Evolutionary conservation across 177 flowering plant species (phyloP).

Genomic region (Vitis hybrid): DNA sequence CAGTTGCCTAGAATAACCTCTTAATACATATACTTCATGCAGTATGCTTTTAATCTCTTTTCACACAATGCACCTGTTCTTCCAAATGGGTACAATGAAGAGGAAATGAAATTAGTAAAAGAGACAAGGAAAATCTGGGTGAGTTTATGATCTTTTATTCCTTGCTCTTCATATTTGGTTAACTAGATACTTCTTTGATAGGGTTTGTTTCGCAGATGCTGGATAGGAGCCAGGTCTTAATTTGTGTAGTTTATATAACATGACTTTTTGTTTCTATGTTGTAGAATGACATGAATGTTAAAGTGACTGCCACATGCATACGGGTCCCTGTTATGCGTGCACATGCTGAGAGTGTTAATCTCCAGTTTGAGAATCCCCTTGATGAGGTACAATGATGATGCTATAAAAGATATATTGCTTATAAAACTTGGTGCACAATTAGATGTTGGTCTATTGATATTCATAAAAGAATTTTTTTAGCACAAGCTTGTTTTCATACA

Average conservation of each 20-base stretch:
- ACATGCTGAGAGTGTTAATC: conserved; percentile 96
- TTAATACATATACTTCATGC: conserved; percentile 33
- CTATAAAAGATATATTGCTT: not conserved
- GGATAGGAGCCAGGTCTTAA: not conserved
- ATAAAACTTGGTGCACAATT: not conserved
- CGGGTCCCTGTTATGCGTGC: conserved; percentile 99
- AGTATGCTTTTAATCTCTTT: conserved; percentile 97
- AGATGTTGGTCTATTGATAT: not conserved
- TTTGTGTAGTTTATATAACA: not conserved
- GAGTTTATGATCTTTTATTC: conserved; percentile 15
- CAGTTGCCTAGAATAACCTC: not conserved
- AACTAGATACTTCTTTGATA: conserved; percentile 1
- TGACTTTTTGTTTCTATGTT: conserved; percentile 3
- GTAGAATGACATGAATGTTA: conserved; percentile 73
- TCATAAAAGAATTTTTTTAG: no score
- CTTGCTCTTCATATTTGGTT: not conserved
- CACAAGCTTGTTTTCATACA: no score
- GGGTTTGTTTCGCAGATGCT: not conserved
- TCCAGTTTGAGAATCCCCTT: conserved; percentile 87
- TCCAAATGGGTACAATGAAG: conserved; percentile 94
- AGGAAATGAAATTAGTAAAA: conserved; percentile 97
- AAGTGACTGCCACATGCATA: conserved; percentile 95
- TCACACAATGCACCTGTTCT: conserved; percentile 92
- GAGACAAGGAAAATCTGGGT: conserved; percentile 99
- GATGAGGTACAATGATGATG: conserved; percentile 65